Evolutionary conservation across 805 yeast species (phyloP).

Genomic region (Saccharomycopsis fibuligera): DNA sequence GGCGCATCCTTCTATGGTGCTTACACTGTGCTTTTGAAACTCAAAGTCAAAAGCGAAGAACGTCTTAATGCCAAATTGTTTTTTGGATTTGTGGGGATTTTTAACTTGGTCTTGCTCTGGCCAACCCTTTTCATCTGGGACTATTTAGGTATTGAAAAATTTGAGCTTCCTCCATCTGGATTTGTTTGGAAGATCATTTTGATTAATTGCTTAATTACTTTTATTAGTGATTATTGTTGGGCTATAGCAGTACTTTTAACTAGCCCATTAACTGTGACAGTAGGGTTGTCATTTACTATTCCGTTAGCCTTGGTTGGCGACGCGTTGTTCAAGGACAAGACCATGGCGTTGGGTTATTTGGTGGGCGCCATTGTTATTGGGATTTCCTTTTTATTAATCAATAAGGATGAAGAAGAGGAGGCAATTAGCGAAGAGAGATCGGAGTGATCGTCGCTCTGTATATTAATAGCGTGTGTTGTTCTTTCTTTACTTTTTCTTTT

Average conservation of each 20-base stretch:
- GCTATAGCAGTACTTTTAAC: slow-evolving; percentile 91
- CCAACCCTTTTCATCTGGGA: slow-evolving; percentile 70
- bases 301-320: slow-evolving; percentile 95
- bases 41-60: slow-evolving; percentile 65
- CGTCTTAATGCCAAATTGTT: slow-evolving; percentile 79
- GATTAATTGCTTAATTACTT: slow-evolving; percentile 69
- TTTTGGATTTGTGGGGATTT: slow-evolving; percentile 91
- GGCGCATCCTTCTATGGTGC: slow-evolving; percentile 91
- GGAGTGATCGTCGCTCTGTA: too few species aligned
- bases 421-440: slow-evolving; percentile 12
- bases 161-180: slow-evolving; percentile 54
- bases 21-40: slow-evolving; percentile 79
- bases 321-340: slow-evolving; percentile 59
- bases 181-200: slow-evolving; percentile 42
- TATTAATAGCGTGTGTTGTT: too few species aligned
- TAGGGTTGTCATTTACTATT: slow-evolving; percentile 87
- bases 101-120: slow-evolving; percentile 71
- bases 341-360: slow-evolving; percentile 55
- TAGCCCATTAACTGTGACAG: slow-evolving; percentile 91
- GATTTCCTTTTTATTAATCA: slow-evolving; percentile 76
- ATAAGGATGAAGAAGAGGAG: slow-evolving; percentile 70
- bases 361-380: slow-evolving; percentile 79
- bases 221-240: slow-evolving; percentile 91
- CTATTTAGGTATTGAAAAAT: slow-evolving; percentile 55
- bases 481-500: too few species aligned